Evolutionary conservation across 2,329 filamentous ascomycete genomes (phyloP).

Genomic region (Colletotrichum abscissum): DNA sequence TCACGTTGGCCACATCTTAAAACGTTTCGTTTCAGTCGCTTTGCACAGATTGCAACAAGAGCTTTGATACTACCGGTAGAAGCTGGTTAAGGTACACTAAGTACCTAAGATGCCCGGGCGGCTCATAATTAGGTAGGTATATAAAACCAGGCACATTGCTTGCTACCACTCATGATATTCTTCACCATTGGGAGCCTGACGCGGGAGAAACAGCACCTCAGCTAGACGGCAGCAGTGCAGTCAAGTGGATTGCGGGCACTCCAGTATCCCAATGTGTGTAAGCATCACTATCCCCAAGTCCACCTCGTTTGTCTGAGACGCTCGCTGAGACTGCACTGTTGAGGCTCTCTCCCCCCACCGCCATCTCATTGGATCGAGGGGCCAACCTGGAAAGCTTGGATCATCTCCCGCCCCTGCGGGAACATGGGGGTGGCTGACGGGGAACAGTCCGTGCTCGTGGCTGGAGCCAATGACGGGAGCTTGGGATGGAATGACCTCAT

Average conservation of each 20-base stretch:
- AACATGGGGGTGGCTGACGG: constrained; percentile 31
- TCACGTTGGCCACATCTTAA: not conserved
- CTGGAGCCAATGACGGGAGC: constrained; percentile 18
- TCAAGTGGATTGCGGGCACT: not conserved
- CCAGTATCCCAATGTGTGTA: not conserved
- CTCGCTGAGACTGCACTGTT: not conserved
- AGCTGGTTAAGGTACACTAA: no score
- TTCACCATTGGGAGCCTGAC: not conserved
- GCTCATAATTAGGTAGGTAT: no score
- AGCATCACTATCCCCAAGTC: not conserved
- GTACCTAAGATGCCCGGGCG: no score
- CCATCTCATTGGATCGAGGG: not conserved
- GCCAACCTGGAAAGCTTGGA: constrained; percentile 19
- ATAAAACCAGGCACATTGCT: not conserved
- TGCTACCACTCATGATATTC: not conserved
- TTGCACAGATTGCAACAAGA: not conserved
- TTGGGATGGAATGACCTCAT: constrained; percentile 27
- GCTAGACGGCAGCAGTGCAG: not conserved
- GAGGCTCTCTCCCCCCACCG: constrained; percentile 7
- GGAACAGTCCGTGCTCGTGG: constrained; percentile 5
- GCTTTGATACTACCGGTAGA: not conserved
- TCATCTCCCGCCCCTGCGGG: constrained; percentile 14
- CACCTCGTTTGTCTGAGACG: constrained; percentile 1
- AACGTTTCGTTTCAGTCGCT: not conserved
- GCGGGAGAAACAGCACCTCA: not conserved